Conservation (phyloP, 305 asterid genomes). For the Rubia occidens region DNA sequence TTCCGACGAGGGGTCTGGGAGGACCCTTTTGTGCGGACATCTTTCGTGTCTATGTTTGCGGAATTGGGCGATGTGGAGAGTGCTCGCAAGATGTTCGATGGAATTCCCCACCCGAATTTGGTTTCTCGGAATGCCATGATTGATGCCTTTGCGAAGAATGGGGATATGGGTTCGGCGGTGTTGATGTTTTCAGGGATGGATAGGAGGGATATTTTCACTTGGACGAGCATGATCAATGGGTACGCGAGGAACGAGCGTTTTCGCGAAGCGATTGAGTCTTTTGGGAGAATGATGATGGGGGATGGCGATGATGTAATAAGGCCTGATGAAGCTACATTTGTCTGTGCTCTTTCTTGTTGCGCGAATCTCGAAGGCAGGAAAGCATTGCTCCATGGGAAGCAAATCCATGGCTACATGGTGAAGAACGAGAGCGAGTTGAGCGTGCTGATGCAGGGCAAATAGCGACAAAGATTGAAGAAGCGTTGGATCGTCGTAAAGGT, state of each 20-base stretch:
- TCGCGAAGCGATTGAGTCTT: constrained; percentile 40
- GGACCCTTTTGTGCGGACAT: constrained; percentile 62
- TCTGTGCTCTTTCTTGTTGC: constrained; percentile 53
- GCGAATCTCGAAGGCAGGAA: constrained; percentile 38
- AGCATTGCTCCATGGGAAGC: constrained; percentile 55
- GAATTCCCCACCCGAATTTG: constrained; percentile 45
- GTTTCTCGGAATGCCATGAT: constrained; percentile 64
- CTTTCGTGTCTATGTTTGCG: constrained; percentile 47
- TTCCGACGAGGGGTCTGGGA: constrained; percentile 48
- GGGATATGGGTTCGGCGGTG: constrained; percentile 44
- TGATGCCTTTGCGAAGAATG: constrained; percentile 54
- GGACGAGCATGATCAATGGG: constrained; percentile 73
- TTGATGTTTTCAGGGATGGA: constrained; percentile 42
- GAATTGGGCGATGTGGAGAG: constrained; percentile 36
- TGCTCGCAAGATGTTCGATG: constrained; percentile 54
- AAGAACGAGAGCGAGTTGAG: constrained; percentile 39
- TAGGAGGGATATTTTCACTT: constrained; percentile 49
- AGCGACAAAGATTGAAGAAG: no score
- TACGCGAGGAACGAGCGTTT: constrained; percentile 35
- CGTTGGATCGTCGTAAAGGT: no score
- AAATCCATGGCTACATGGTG: constrained; percentile 59
- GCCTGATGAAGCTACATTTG: constrained; percentile 81
- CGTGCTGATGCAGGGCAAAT: no score
- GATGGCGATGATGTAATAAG: constrained; percentile 31
- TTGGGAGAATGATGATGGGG: constrained; percentile 49